Evolutionary conservation across 2,329 filamentous ascomycete species (phyloP).

Genomic region (Arthrobotrys conoides): DNA sequence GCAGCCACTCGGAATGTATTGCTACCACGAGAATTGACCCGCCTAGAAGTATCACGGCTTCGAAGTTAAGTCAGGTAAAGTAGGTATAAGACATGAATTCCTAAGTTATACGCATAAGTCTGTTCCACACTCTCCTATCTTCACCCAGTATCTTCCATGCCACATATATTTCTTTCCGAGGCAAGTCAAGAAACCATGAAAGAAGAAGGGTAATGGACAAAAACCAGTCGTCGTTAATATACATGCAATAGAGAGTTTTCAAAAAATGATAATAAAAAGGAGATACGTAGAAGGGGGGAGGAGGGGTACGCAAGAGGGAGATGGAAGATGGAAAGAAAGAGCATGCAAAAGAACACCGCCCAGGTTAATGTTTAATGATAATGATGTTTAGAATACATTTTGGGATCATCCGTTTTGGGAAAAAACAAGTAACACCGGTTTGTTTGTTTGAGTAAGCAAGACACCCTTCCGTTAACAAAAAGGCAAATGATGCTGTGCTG

Average conservation of each 20-base stretch:
- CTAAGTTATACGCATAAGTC: background rate
- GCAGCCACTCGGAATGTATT: no score
- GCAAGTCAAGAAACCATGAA: background rate
- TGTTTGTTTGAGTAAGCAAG: slow-evolving; percentile 2
- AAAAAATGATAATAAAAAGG: background rate
- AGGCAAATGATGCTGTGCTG: background rate
- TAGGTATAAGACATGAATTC: background rate
- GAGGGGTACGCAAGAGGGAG: no score
- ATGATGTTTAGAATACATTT: background rate
- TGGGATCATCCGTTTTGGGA: no score
- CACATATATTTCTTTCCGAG: background rate
- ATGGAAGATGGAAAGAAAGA: background rate
- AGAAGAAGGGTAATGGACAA: background rate
- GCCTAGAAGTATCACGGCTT: no score
- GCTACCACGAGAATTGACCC: no score
- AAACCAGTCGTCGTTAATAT: background rate
- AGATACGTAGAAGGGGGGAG: background rate
- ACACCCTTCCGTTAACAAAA: slow-evolving; percentile 5
- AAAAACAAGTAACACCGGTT: slow-evolving; percentile 4
- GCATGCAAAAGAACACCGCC: background rate
- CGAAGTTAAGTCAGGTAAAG: no score
- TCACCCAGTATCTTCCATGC: no score
- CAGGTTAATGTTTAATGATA: background rate
- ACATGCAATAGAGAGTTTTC: background rate
- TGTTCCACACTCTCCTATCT: background rate